Base-by-base conservation (phyloP, 2,329 filamentous ascomycete species). In the Xylaria sp. region DNA sequence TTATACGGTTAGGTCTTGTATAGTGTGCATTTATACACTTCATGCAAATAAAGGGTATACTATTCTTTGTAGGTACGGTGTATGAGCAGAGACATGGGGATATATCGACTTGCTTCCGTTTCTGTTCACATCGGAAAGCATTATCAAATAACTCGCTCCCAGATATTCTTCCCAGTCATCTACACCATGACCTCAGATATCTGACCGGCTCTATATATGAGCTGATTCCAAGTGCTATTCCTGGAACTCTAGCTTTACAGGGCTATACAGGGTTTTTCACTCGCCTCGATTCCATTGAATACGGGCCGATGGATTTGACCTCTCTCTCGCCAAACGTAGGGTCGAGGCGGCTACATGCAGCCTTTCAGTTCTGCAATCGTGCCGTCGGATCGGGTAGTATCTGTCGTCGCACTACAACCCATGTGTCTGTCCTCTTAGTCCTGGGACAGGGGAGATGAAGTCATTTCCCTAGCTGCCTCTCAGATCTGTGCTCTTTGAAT, bases 311-410 rank as follows among this genome's bases (percentile, higher is more conserved):
- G n/a, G 12, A 17, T 25, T 21, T 33, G 15, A 14, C n/a, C 25
- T 8, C 33, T 19, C 15, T 28, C 14, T 19, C 6, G 17, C 46
- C 33, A 25, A 40, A 31, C 33, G 33, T 43, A 33, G 40, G 46
- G 33, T 57, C 19, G 14, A n/a, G 31, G 23, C 60, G 49, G 60
- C 47, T 37, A 55, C 47, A 42, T 45, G 56, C 61, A 63, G 45
- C 25, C 7, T 35, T 21, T 43, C 40, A 57, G 37, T 45, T 17
- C 50, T 47, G 40, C 33, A 50, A 37, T 61, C 42, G 40, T 45
- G 38, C 53, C 40, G 40, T 64, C 61, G 57, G 61, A 57, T 61
- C 61, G 53, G 47, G 28, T 64, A 61, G 25, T 57, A 50, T 50
- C 49, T 52, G 21, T 54, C 17, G 61, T 64, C 46, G 3, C 61